Base-by-base conservation (phyloP, 1,284 basidiomycete genomes). In the Trametes sp. region DNA sequence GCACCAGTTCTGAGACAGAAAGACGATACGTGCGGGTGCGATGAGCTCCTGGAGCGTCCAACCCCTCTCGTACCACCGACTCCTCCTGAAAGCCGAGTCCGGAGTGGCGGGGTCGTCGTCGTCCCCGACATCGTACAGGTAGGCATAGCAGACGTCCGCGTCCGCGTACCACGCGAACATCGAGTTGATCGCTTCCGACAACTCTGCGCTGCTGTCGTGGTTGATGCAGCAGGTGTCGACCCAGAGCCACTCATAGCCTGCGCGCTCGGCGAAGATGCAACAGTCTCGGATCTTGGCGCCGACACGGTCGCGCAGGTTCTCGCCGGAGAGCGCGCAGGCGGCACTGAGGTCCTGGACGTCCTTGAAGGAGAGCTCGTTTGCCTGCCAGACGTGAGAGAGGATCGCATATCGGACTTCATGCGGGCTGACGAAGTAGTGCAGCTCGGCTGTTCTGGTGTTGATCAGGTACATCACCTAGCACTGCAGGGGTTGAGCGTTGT, bases 371-470 rank as follows among this genome's bases (percentile, higher is more conserved):
- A 62, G 41, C 31, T 62, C 61, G 24, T 42, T 24, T 11, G 16
- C 48, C 29, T 36, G 42, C 59, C 63, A 65, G n/a, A 46, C 42
- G 42, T 65, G 63, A 19, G 63, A 65, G 2, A 65, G 54, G 49
- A 65, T 62, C 23, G 63, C 63, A 31, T 65, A 65, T 35, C 29
- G 54, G 2, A 56, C 23, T 11, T 56, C 54, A 7, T 24, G 29
- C 16, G 44, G 48, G 28, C 10, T n/a, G 36, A 44, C 11, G 54
- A 55, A 55, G 44, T 55, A 33, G 29, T 55, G 54, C 21, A 44
- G 44, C 29, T 44, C 28, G 10, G 54, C 41, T 19, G 54, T 55
- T 21, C 13, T 55, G 54, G 54, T 55, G 28, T 46, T 44, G 4
- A 55, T 26, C 19, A 55, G n/a, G 13, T 46, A 46, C 54, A 36